A percentile compares a stretch with the other conserved stretches of the same genome.
These are phyloP conservation scores for Calycina herbarum DNA, from an alignment of 2,329 filamentous ascomycete species.

Conservation along the genomic window DNA sequence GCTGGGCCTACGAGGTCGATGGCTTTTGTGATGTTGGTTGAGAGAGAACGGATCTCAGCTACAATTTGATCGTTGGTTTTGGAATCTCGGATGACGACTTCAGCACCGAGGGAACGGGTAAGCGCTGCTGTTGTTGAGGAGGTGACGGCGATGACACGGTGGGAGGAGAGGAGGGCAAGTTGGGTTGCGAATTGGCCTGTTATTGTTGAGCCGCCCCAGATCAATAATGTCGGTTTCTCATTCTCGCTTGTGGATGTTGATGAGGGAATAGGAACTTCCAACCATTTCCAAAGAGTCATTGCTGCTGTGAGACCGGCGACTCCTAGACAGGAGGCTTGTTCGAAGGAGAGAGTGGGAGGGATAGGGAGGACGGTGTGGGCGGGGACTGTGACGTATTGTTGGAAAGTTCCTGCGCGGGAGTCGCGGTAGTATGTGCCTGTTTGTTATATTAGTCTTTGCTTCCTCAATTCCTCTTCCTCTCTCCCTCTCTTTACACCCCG, in stretches of 20 bases:
- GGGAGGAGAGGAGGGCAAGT: slow-evolving; percentile 38
- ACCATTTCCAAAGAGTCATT: slow-evolving; percentile 45
- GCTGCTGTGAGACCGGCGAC: slow-evolving; percentile 44
- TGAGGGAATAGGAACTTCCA: slow-evolving; percentile 37
- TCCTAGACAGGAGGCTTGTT: slow-evolving; percentile 42
- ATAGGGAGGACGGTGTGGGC: slow-evolving; percentile 44
- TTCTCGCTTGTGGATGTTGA: background rate
- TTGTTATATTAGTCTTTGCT: slow-evolving; percentile 28
- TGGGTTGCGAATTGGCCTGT: slow-evolving; percentile 46
- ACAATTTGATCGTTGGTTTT: slow-evolving; percentile 39
- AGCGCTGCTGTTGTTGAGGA: slow-evolving; percentile 37
- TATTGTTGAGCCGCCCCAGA: slow-evolving; percentile 46
- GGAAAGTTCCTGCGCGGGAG: slow-evolving; percentile 44
- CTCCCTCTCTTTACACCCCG: no score
- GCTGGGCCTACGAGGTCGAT: slow-evolving; percentile 42
- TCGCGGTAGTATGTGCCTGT: slow-evolving; percentile 46
- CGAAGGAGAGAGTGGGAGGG: slow-evolving; percentile 38
- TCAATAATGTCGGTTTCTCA: slow-evolving; percentile 30
- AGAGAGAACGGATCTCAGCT: slow-evolving; percentile 35
- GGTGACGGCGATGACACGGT: slow-evolving; percentile 41
- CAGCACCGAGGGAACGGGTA: slow-evolving; percentile 37
- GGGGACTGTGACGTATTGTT: slow-evolving; percentile 44
- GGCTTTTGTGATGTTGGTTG: slow-evolving; percentile 37
- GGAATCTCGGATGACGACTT: slow-evolving; percentile 38
- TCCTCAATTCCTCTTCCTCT: slow-evolving; percentile 23